Evolutionary conservation across 139 green algal genomes (phyloP), one percentile per base, ranked within the genome.

Genomic region (Chlamydomonas schloesseri): DNA sequence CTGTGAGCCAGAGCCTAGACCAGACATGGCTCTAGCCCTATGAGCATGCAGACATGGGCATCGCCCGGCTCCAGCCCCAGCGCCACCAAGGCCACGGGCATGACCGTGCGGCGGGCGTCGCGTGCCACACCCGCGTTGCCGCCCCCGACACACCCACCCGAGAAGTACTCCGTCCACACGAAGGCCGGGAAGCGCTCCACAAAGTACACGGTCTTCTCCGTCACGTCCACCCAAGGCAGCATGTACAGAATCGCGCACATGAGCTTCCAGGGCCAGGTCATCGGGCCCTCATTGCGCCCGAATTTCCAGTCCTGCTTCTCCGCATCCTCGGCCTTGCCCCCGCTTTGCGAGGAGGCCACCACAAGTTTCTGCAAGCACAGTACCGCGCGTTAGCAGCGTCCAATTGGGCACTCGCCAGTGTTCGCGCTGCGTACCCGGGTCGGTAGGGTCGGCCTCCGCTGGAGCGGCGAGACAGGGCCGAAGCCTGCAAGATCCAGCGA

Each of bases 261-360:
- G n/a, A 94, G 91, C 89, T 94, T 94, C 91, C 91, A 94, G 6
- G 71, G 82, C 91, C 91, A 94, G 47, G 73, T 88, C 91, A 94
- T 94, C 24, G 78, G 79, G 31, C 91, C 91, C 69, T 94, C 91
- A 70, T 94, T 94, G 26, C 91, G 91, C 24, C 91, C 91, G 42
- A 92, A 94, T 84, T 94, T 94, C 91, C 91, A 94, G 75, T 89
- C 89, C 84, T 93, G 91, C 84, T 94, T 94, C 33, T 89, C 73
- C 62, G 88, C 88, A 42, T 90, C 88, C 37, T 93, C 90, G 24
- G 88, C 88, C 29, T 58, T 79, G 58, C 75, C 84, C 14, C 84
- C 88, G 80, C 88, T 87, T 78, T 83, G 71, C 0, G 88, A 91
- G 1, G 82, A 75, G 1, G 81, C 69, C 15, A 85, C 79, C 10